Percentiles rank a stretch among this genome's conserved stretches.
Conservation (phyloP, 2,329 filamentous ascomycete genomes). For the Bisporella sp. region DNA sequence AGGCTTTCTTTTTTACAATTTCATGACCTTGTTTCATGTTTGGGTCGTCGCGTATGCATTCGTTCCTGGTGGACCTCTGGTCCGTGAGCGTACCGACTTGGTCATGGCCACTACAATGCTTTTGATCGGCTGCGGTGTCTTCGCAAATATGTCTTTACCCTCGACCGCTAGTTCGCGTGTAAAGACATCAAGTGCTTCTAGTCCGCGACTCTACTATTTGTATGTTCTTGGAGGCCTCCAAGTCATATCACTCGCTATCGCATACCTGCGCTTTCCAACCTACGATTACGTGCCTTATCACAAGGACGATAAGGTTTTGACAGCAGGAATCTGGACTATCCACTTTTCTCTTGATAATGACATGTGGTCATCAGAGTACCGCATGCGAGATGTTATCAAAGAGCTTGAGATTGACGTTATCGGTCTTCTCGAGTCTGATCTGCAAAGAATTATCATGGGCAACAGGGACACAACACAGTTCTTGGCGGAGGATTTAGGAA, state of each 20-base stretch:
- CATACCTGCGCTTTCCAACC: constrained; percentile 85
- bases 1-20: constrained; percentile 86
- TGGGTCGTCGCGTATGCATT: constrained; percentile 99
- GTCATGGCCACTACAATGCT: constrained; percentile 85
- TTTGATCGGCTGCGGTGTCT: constrained; percentile 76
- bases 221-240: constrained; percentile 72
- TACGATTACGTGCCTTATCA: constrained; percentile 92
- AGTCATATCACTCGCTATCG: constrained; percentile 69
- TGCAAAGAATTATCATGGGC: constrained; percentile 98
- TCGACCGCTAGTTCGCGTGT: constrained; percentile 27
- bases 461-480: constrained; percentile 95
- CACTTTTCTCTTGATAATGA: constrained; percentile 97
- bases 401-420: constrained; percentile 97
- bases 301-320: constrained; percentile 76
- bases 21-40: constrained; percentile 93
- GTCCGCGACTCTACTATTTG: constrained; percentile 56
- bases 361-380: constrained; percentile 96
- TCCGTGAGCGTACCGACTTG: constrained; percentile 94
- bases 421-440: constrained; percentile 87
- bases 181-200: constrained; percentile 34
- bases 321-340: constrained; percentile 96
- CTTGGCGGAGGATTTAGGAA: constrained; percentile 90
- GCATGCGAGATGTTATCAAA: constrained; percentile 84
- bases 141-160: constrained; percentile 47
- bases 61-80: constrained; percentile 85